Evolutionary conservation across 2,329 filamentous ascomycete genomes (phyloP).

Genomic region (Aspergillus intermedius): DNA sequence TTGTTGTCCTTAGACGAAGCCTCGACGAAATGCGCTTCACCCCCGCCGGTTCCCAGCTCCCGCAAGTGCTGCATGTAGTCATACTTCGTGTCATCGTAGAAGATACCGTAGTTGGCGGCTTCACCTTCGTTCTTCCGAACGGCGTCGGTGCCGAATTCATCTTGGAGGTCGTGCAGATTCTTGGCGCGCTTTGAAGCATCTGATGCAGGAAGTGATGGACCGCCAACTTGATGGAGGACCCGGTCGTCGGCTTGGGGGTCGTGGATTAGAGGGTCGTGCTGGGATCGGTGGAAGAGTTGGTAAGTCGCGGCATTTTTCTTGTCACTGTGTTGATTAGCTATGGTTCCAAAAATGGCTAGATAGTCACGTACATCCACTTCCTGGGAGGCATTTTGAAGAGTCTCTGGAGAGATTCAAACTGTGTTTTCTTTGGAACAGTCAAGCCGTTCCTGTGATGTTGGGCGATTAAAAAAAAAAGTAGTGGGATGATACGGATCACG

Average conservation of each 20-base stretch:
- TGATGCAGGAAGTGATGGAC: constrained; percentile 24
- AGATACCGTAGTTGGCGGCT: constrained; percentile 88
- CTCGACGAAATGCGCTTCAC: constrained; percentile 78
- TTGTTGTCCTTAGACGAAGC: constrained; percentile 57
- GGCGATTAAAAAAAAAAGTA: constrained; percentile 16
- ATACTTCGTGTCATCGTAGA: constrained; percentile 90
- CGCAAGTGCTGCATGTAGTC: constrained; percentile 99
- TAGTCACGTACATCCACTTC: constrained; percentile 61
- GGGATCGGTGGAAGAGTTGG: constrained; percentile 87
- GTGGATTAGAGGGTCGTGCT: constrained; percentile 96
- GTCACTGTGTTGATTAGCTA: constrained; percentile 48
- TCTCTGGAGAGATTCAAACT: background rate
- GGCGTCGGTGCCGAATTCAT: constrained; percentile 58
- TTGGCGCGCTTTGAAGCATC: constrained; percentile 42
- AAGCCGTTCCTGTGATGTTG: constrained; percentile 3
- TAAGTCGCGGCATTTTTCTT: constrained; percentile 93
- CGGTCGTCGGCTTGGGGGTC: constrained; percentile 82
- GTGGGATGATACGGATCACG: constrained; percentile 22
- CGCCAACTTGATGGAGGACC: constrained; percentile 67
- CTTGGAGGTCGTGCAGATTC: constrained; percentile 69
- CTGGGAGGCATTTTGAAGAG: constrained; percentile 60
- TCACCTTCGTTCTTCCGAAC: constrained; percentile 90
- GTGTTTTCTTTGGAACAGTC: background rate
- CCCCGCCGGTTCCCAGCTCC: constrained; percentile 65
- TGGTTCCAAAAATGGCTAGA: background rate